Evolutionary conservation across 345 rosid genomes (phyloP), one percentile per base, ranked within the genome.

Genomic region (Eucalyptus pauciflora): DNA sequence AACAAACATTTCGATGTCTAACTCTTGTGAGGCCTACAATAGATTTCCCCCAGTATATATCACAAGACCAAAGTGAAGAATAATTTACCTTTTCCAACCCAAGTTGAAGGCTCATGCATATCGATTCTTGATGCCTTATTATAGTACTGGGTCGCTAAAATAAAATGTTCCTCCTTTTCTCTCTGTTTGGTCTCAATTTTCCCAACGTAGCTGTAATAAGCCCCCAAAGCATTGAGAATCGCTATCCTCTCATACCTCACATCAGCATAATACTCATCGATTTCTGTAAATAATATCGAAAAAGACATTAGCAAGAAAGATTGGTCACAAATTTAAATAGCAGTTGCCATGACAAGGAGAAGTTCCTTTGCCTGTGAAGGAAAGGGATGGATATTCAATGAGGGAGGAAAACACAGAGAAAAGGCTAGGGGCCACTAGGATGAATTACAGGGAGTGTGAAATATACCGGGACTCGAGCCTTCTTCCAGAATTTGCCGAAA

Each of bases 101-200:
- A 98, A 92, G 99, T 98, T 51, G 97, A 96, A 91, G 99, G 98
- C 91, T 98, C 99, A 67, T 97, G 99, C 99, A 98, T 94, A 92
- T 98, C 98, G 52, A 98, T 98, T 91, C 99, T 94, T 1, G 99
- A 97, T 13, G 99, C 98, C 94, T 94, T 98, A 90, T 96, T 96
- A 91, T 97, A 98, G 89, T 96, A 93, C 85, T 93, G 95, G 56
- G 99, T 98, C 37, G 99, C 99, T 91, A 93, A 88, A 92, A 97
- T 95, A 93, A 94, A 97, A 91, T 96, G 94, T 10, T 98, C 99
- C 92, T 98, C 99, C 94, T 97, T 98, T 89, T 97, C 99, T 87
- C 95, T 94, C 50, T 93, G 95, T 49, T 93, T 98, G 2, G 97
- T 95, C 95, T 97, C 99, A 50, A 95, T 96, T 92, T 97, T 98